Evolutionary conservation across 106 monocot species (phyloP).

Genomic region (Dendrobium officinale): DNA sequence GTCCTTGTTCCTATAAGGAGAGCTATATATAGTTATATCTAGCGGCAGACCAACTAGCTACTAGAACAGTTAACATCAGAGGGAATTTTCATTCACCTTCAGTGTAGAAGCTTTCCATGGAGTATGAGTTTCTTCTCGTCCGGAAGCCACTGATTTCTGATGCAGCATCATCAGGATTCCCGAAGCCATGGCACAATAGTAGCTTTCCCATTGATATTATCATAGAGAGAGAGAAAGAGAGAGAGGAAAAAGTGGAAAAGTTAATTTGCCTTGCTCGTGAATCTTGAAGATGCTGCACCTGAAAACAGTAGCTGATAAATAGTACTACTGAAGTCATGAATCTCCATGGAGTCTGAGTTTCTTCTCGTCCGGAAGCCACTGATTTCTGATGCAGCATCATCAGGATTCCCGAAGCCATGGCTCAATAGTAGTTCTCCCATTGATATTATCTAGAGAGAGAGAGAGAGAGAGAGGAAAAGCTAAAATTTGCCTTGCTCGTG

Average conservation of each 20-base stretch:
- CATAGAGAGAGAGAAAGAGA: too few relatives aligned
- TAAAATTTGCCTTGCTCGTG: not conserved
- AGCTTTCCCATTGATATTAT: not conserved
- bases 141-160: slow-evolving; percentile 4
- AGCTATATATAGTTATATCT: too few relatives aligned
- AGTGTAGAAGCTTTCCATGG: not conserved
- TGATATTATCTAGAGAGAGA: not conserved
- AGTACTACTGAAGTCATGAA: not conserved
- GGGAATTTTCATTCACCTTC: not conserved
- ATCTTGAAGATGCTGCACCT: slow-evolving; percentile 11
- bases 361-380: not conserved
- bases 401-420: slow-evolving; percentile 6
- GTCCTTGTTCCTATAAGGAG: too few relatives aligned
- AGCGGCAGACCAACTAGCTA: too few relatives aligned
- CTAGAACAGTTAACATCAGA: too few relatives aligned
- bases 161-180: slow-evolving; percentile 16
- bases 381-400: slow-evolving; percentile 14
- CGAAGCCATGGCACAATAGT: not conserved
- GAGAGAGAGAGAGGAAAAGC: not conserved
- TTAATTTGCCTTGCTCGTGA: slow-evolving; percentile 1
- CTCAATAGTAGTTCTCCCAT: not conserved
- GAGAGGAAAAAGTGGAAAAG: not conserved
- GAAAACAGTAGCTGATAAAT: not conserved
- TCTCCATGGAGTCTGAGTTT: too few relatives aligned
- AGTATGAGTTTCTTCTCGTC: not conserved